Base-by-base conservation (phyloP, 2,329 filamentous ascomycete genomes). In the Geosmithia putterillii region DNA sequence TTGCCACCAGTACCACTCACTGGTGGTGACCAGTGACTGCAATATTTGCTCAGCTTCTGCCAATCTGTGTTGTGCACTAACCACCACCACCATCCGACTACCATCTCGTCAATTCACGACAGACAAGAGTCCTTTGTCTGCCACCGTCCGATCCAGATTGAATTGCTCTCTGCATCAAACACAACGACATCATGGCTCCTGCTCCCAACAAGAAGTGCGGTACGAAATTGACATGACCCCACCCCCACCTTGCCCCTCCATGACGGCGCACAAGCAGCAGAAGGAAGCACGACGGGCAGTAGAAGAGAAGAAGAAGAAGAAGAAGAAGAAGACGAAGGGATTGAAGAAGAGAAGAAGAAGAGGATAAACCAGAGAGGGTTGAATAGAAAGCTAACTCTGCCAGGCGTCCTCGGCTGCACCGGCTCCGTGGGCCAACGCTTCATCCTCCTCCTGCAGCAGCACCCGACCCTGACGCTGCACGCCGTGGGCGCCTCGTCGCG, bases 391-490 rank as follows among this genome's bases (percentile, higher is more conserved):
- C n/a, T n/a, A n/a, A n/a, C n/a, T n/a, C n/a, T n/a, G n/a, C n/a
- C 50, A 81, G 76, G 77, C 60, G 87, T 95, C 45, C 77, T 95
- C 45, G 89, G 90, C 54, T 86, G 83, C 64, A 96, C 90, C 25
- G 92, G 92, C 58, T 94, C 88, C 32, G 90, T 96, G 14, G 90
- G 90, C 54, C 88, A 95, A 66, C 81, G 92, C 56, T 96, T 96
- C 64, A 92, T 96, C 59, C 81, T 95, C 28, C 78, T 96, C 42
- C 82, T 96, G 49, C 81, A 86, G 38, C 75, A 87, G 44, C 90
- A 96, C 66, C 89, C 90, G 15, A 77, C 84, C 62, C 85, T 96
- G 55, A 79, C 79, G 50, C 80, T 96, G 45, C 83, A 92, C 50
- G 88, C 88, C 46, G 78, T 96, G 41, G 92, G 92, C 49, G 92